A percentile compares a stretch with the other conserved stretches of the same genome.
Conservation (phyloP, 768 basidiomycete species). For the Pleurotus eryngii region DNA sequence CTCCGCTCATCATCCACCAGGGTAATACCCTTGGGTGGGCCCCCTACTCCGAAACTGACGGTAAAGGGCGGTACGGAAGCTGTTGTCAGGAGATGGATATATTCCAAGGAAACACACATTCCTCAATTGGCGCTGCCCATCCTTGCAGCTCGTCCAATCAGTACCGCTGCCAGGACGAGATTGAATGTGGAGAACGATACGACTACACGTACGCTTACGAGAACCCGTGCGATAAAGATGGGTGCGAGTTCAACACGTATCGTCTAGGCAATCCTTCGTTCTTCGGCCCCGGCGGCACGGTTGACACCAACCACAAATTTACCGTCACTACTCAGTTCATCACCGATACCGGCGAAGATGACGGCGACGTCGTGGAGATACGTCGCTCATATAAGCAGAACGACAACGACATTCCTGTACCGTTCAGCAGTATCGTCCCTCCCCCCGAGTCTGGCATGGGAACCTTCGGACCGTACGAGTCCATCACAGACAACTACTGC, state of each 20-base stretch:
- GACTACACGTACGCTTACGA: conserved; percentile 18
- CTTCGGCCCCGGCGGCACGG: conserved; percentile 34
- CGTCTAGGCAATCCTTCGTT: conserved; percentile 22
- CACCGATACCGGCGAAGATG: conserved; percentile 22
- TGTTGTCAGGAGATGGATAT: conserved; percentile 46
- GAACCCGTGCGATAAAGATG: conserved; percentile 39
- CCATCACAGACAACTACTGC: conserved; percentile 36
- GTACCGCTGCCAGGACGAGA: conserved; percentile 28
- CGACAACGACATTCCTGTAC: not conserved
- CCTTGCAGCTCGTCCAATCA: conserved; percentile 29
- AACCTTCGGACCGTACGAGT: conserved; percentile 28
- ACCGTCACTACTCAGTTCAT: conserved; percentile 37
- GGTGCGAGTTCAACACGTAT: conserved; percentile 42
- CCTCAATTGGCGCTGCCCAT: conserved; percentile 38
- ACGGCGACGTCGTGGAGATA: conserved; percentile 17
- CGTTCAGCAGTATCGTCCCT: conserved; percentile 29
- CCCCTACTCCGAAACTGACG: conserved; percentile 26
- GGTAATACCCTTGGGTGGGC: not conserved
- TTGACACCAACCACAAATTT: conserved; percentile 34
- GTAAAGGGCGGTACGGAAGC: conserved; percentile 33
- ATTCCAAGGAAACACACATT: conserved; percentile 40
- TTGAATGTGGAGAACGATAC: conserved; percentile 7
- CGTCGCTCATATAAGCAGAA: conserved; percentile 11
- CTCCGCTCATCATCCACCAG: not conserved
- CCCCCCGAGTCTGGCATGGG: conserved; percentile 30